Percentiles rank a stretch among this genome's conserved stretches.
These are phyloP conservation scores for Pleoardoris graminearum DNA, from an alignment of 2,329 filamentous ascomycete genomes.

Conservation along the genomic window DNA sequence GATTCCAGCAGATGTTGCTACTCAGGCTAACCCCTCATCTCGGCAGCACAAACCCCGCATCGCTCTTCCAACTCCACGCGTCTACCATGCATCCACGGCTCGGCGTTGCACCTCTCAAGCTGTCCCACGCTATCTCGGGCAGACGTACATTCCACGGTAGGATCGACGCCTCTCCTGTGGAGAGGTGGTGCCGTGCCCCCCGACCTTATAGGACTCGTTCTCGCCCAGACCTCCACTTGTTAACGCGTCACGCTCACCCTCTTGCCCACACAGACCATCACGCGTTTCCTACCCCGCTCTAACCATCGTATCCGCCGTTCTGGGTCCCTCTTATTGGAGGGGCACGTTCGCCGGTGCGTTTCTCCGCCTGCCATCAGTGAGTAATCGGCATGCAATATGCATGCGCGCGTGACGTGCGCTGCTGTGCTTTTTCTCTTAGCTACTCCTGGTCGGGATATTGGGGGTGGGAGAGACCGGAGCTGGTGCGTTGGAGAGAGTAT, in stretches of 20 bases:
- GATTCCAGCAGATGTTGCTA: not conserved
- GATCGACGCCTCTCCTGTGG: not conserved
- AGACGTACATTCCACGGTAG: not conserved
- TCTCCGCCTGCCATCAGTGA: not conserved
- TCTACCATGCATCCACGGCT: not conserved
- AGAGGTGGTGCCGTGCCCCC: not conserved
- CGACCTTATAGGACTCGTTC: not conserved
- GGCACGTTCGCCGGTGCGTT: not conserved
- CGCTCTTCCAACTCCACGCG: not conserved
- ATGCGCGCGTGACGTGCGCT: not conserved
- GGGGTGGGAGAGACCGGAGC: not conserved
- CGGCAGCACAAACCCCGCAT: not conserved
- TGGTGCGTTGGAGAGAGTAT: not conserved
- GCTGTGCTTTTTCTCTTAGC: not conserved
- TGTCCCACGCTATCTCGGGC: not conserved
- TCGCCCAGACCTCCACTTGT: not conserved
- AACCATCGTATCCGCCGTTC: not conserved
- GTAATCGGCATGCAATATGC: no score
- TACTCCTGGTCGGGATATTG: no score
- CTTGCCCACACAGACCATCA: not conserved
- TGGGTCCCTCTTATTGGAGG: not conserved
- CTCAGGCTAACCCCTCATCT: not conserved
- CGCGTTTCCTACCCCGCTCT: not conserved
- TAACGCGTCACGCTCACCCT: not conserved
- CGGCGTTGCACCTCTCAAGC: not conserved